Base-by-base conservation (phyloP, 2,329 filamentous ascomycete genomes). In the Thermothelomyces thermophilus region DNA sequence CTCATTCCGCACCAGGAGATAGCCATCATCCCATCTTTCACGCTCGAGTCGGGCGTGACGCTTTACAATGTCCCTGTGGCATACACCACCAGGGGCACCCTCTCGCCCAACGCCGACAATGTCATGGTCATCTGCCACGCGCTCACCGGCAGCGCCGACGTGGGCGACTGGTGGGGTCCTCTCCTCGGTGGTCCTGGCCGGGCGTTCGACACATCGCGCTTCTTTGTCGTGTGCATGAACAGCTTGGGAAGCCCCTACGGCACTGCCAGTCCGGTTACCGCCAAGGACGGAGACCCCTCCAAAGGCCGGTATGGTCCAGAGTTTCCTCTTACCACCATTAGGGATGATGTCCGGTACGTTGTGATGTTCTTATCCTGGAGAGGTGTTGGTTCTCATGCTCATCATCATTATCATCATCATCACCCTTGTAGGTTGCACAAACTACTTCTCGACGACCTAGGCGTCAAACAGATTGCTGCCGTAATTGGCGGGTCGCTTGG, bases 261-360 rank as follows among this genome's bases (percentile, higher is more conserved):
- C 26, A 88, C 85, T 51, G 87, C 86, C n/a, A 91, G 87, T 64
- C 87, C 88, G 1, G 87, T 91, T 46, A 98, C 93, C 2, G 84
- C 83, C 59, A 94, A 88, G 66, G 84, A 96, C 63, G 90, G 90
- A 13, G 80, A 94, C 60, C 70, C 77, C 14, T 73, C 73, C 45
- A 82, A 87, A 55, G 90, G 81, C 16, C 79, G 80, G 59, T 98
- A 98, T 63, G 93, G 93, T 0, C 93, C 93, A 1, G 93, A 98
- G 63, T 98, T 98, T 60, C 93, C 93, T 41, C 72, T 98, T 56
- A 96, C 93, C 1, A 97, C 93, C 0, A 88, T 98, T 56, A 78
- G 91, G 58, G 93, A 98, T 65, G 93, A 98, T 71, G 91, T 97
- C 46, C 90, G 87, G 87, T 93, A 71, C 72, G 85, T 14, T n/a